Percentiles rank a stretch among this genome's conserved stretches.
These are phyloP conservation scores for Scorias spongiosa DNA, from an alignment of 2,329 filamentous ascomycete species.

Conservation along the genomic window DNA sequence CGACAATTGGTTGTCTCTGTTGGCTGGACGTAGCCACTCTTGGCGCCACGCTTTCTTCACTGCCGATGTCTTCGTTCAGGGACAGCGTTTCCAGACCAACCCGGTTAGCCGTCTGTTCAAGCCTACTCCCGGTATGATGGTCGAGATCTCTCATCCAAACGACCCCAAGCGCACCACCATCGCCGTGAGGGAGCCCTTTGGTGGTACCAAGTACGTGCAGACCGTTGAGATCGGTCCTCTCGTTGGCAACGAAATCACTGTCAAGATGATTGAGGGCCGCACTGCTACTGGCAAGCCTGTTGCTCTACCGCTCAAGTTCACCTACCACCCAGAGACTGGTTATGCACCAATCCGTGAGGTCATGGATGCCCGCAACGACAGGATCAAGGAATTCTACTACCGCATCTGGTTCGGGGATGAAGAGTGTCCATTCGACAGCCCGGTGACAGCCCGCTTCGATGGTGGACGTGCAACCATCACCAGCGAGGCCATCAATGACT, in stretches of 20 bases:
- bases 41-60: constrained; percentile 94
- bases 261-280: constrained; percentile 86
- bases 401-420: constrained; percentile 91
- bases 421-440: constrained; percentile 63
- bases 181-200: constrained; percentile 70
- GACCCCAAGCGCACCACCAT: constrained; percentile 74
- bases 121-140: constrained; percentile 69
- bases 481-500: constrained; percentile 88
- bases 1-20: constrained; percentile 73
- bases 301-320: constrained; percentile 75
- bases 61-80: constrained; percentile 85
- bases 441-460: constrained; percentile 76
- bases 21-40: constrained; percentile 72
- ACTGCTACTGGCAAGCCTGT: constrained; percentile 71
- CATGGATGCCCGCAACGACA: constrained; percentile 90
- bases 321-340: constrained; percentile 84
- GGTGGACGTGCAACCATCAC: constrained; percentile 80
- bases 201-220: constrained; percentile 72
- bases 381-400: constrained; percentile 99
- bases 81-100: constrained; percentile 93
- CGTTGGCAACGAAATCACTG: constrained; percentile 61
- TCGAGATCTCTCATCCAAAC: constrained; percentile 73
- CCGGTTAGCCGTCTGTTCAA: constrained; percentile 85
- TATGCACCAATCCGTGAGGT: constrained; percentile 97
- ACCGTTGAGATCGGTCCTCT: constrained; percentile 73